phyloP scores from a whole-genome alignment of 352 stramenopile species.

The Peronospora farinosa region DNA sequence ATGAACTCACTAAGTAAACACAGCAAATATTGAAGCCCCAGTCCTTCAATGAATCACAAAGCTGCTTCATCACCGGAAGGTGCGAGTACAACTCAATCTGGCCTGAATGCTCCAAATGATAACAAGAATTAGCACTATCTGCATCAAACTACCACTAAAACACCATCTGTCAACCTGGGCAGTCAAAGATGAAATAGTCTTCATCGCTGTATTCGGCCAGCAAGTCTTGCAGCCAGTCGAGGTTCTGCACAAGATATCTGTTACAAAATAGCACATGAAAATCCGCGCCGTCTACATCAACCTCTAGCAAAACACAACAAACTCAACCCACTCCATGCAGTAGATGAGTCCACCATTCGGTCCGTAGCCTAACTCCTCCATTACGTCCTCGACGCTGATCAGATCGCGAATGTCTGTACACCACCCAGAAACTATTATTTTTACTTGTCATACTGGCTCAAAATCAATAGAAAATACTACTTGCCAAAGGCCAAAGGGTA shows the following conservation, averaged over 20 bases:
- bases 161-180: constrained; percentile 76
- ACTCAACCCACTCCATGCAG: constrained; percentile 94
- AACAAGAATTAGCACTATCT: constrained; percentile 1
- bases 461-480: constrained; percentile 13
- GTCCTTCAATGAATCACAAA: constrained; percentile 78
- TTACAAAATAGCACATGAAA: constrained; percentile 6
- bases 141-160: neutral
- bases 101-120: constrained; percentile 28
- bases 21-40: constrained; percentile 86
- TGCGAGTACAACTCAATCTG: constrained; percentile 91
- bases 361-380: constrained; percentile 95
- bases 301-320: constrained; percentile 14
- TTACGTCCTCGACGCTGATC: constrained; percentile 95
- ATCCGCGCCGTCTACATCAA: neutral
- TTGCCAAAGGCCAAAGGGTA: constrained; percentile 87
- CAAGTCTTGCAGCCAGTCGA: constrained; percentile 93
- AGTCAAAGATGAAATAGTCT: constrained; percentile 99
- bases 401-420: constrained; percentile 90
- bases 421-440: constrained; percentile 8
- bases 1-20: constrained; percentile 69
- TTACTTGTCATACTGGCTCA: constrained; percentile 3
- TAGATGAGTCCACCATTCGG: constrained; percentile 98
- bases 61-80: constrained; percentile 86
- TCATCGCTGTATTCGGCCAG: constrained; percentile 87
- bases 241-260: constrained; percentile 88